Evolutionary conservation across 441 rosid genomes (phyloP), one percentile per base, ranked within the genome.

Genomic region (Populus hybrid): DNA sequence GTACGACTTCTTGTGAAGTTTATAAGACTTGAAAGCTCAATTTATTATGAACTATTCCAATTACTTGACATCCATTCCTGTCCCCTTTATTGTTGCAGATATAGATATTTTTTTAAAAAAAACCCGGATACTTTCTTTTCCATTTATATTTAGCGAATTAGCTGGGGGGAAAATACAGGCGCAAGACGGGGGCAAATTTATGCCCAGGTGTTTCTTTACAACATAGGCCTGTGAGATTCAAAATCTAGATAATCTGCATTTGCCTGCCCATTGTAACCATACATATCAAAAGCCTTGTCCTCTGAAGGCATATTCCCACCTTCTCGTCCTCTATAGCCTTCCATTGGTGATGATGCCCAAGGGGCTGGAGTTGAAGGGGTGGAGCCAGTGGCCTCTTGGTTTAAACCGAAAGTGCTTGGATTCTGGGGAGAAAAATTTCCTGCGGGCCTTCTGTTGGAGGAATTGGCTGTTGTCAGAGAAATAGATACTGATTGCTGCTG

Each of bases 391-490:
- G 83, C 92, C 77, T 95, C 99, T 82, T 91, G 98, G 84, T 83
- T 92, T 73, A 90, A 70, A 74, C 83, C 71, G 12, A 85, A 83
- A n/a, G 81, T 80, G 3, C 74, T 75, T 18, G 91, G 92, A 81
- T 91, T 90, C 82, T 88, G 94, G 0, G 94, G 98, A 30, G 97
- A 91, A 84, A 89, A 91, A 83, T 89, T 95, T 57, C 86, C 97
- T 1, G 94, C 80, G 2, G 91, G 80, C 79, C 97, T 91, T 82
- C 93, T 85, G 85, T 82, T 87, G 40, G 97, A 86, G 14, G 96
- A 83, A 81, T 81, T 89, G 63, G 91, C 79, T 0, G 90, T 75
- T 24, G 94, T 87, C 61, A 91, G 89, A 78, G 98, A 87, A 23
- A 91, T 89, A 23, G 95, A 80, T 3, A 85, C 59, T 23, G 98